Conservation (phyloP, 2,329 filamentous ascomycete genomes). For the Hypoxylon sp. region DNA sequence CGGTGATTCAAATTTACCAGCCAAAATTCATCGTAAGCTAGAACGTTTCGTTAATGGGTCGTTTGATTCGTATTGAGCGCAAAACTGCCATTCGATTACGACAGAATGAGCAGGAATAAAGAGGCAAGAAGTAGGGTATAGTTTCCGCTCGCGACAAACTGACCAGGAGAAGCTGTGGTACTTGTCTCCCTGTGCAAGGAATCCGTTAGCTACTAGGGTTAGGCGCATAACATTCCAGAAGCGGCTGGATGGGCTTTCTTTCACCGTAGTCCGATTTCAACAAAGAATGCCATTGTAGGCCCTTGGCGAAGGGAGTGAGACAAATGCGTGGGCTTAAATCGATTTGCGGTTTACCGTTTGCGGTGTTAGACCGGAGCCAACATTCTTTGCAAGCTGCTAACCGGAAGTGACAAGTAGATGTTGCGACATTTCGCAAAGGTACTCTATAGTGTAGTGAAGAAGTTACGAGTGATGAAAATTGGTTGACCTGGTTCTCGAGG, state of each 20-base stretch:
- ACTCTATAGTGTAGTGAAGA: background rate
- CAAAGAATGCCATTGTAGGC: slow-evolving; percentile 48
- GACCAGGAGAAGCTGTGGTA: slow-evolving; percentile 27
- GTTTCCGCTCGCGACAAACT: slow-evolving; percentile 24
- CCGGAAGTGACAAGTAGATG: slow-evolving; percentile 31
- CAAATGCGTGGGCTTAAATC: slow-evolving; percentile 33
- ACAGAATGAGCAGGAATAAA: slow-evolving; percentile 32
- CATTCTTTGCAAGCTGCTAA: slow-evolving; percentile 32
- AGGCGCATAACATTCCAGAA: slow-evolving; percentile 46
- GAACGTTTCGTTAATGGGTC: slow-evolving; percentile 14
- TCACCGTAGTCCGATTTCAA: slow-evolving; percentile 40
- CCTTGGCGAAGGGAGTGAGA: slow-evolving; percentile 41
- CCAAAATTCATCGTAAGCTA: slow-evolving; percentile 28
- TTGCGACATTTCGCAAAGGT: background rate
- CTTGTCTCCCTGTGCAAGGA: slow-evolving; percentile 44
- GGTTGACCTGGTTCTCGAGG: background rate
- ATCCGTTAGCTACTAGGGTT: slow-evolving; percentile 39
- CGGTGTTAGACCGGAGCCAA: slow-evolving; percentile 35
- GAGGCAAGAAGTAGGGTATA: slow-evolving; percentile 19
- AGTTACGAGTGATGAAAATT: background rate
- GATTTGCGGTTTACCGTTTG: slow-evolving; percentile 46
- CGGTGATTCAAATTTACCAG: slow-evolving; percentile 23
- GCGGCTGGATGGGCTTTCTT: slow-evolving; percentile 31
- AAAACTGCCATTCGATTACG: slow-evolving; percentile 4
- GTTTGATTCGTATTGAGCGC: slow-evolving; percentile 19